Evolutionary conservation across 192 early-diverging fungal genomes (phyloP).

Genomic region (Entomortierella lignicola): DNA sequence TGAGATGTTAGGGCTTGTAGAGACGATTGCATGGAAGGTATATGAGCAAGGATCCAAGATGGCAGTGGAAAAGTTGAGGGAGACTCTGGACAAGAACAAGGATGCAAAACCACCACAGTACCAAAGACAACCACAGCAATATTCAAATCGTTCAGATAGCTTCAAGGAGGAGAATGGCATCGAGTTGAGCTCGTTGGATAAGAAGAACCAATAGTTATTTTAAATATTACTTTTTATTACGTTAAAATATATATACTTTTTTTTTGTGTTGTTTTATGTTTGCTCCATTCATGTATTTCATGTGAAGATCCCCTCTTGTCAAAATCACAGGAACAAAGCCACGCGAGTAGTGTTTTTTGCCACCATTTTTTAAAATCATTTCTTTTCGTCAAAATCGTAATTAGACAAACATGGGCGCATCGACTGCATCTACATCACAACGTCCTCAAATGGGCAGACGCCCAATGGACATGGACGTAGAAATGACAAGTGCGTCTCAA

Average conservation of each 20-base stretch:
- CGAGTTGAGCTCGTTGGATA: slow-evolving; percentile 52
- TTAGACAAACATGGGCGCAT: too few relatives aligned
- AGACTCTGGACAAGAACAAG: slow-evolving; percentile 37
- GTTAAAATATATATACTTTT: too few relatives aligned
- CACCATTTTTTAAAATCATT: slow-evolving; percentile 8
- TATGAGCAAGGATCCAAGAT: slow-evolving; percentile 52
- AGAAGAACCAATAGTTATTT: slow-evolving; percentile 39
- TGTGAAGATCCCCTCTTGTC: too few relatives aligned
- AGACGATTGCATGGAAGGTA: slow-evolving; percentile 52
- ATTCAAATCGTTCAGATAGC: slow-evolving; percentile 8
- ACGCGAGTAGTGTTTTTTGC: slow-evolving; percentile 10
- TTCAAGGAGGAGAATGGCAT: slow-evolving; percentile 36
- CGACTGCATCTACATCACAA: slow-evolving; percentile 1
- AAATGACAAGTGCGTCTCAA: slow-evolving; percentile 7
- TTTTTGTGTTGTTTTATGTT: too few relatives aligned
- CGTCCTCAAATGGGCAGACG: not conserved
- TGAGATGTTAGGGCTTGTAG: slow-evolving; percentile 74
- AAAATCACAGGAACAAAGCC: not conserved
- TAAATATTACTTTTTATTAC: not conserved
- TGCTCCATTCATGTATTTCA: too few relatives aligned
- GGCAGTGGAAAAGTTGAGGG: slow-evolving; percentile 41
- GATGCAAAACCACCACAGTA: slow-evolving; percentile 5
- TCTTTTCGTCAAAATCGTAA: too few relatives aligned
- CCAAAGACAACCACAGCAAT: slow-evolving; percentile 41
- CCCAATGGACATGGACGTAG: not conserved